A percentile compares a stretch with the other conserved stretches of the same genome.
Evolutionary conservation across 192 early-diverging fungal species (phyloP).

Genomic region (Umbelopsis sp.): DNA sequence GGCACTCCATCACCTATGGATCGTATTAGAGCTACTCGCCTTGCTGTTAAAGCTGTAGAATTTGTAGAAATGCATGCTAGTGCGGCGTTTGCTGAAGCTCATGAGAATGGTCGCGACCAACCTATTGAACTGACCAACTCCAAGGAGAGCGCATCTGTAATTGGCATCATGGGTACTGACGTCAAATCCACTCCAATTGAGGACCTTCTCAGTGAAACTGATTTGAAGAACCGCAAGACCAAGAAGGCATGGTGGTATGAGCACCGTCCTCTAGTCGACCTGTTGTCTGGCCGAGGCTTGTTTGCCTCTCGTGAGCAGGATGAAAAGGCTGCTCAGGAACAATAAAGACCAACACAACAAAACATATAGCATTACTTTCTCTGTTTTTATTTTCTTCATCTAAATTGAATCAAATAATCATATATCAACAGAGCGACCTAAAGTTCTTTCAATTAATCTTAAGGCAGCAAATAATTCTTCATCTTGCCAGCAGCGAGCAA

Average conservation of each 20-base stretch:
- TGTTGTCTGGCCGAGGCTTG: conserved; percentile 59
- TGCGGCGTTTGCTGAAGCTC: conserved; percentile 38
- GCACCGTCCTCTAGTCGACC: conserved; percentile 58
- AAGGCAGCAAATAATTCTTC: conserved; percentile 16
- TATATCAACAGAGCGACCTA: conserved; percentile 11
- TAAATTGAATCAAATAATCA: conserved; percentile 15
- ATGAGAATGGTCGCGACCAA: conserved; percentile 42
- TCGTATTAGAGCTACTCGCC: conserved; percentile 84
- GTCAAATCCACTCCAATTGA: conserved; percentile 73
- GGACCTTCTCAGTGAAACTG: conserved; percentile 67
- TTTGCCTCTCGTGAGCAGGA: conserved; percentile 19
- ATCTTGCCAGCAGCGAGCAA: conserved; percentile 15
- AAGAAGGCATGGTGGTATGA: conserved; percentile 70
- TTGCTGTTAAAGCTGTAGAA: conserved; percentile 80
- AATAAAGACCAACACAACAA: too few species aligned
- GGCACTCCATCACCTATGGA: conserved; percentile 89
- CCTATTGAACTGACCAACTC: conserved; percentile 58
- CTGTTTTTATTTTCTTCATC: background rate
- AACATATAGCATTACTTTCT: too few species aligned
- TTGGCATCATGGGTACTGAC: conserved; percentile 82
- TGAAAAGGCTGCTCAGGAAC: background rate
- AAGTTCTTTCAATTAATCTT: conserved; percentile 17
- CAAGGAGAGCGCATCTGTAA: conserved; percentile 67
- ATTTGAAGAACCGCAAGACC: conserved; percentile 78
- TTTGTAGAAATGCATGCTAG: conserved; percentile 76